phyloP scores from a whole-genome alignment of 192 early-diverging fungal genomes.

The Entomortierella chlamydospora region DNA sequence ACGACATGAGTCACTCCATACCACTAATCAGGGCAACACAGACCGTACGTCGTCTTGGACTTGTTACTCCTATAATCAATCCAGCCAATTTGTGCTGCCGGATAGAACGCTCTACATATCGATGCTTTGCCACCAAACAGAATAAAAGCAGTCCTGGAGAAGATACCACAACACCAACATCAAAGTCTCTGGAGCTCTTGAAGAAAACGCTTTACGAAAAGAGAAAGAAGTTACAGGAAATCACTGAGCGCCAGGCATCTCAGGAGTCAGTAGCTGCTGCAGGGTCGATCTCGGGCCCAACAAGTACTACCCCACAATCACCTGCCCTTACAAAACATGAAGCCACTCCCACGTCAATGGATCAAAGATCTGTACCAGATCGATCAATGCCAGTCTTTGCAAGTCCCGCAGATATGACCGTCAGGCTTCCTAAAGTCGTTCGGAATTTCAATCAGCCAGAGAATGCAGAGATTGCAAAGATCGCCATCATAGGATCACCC shows the following conservation, averaged over 20 bases:
- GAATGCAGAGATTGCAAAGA: conserved; percentile 68
- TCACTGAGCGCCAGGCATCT: conserved; percentile 15
- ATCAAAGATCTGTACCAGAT: conserved; percentile 8
- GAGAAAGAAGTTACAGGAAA: conserved; percentile 23
- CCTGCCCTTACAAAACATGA: neutral
- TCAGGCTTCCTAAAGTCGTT: conserved; percentile 53
- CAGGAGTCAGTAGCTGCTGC: neutral
- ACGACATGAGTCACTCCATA: neutral
- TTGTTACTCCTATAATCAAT: neutral
- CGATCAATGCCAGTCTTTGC: conserved; percentile 36
- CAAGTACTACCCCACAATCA: no score
- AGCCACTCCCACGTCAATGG: neutral
- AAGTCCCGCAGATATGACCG: conserved; percentile 44
- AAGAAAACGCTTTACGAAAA: conserved; percentile 23
- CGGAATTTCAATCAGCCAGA: conserved; percentile 67
- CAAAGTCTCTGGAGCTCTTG: conserved; percentile 29
- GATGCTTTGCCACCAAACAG: conserved; percentile 16
- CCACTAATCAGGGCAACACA: conserved; percentile 1
- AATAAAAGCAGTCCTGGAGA: conserved; percentile 26
- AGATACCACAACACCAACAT: neutral
- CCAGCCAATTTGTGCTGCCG: neutral
- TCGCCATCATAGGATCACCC: conserved; percentile 74
- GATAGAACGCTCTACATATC: neutral
- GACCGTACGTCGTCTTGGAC: neutral
- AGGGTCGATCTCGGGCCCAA: neutral